phyloP scores from a whole-genome alignment of 2,329 filamentous ascomycete genomes.

The Cercospora citrullina region DNA sequence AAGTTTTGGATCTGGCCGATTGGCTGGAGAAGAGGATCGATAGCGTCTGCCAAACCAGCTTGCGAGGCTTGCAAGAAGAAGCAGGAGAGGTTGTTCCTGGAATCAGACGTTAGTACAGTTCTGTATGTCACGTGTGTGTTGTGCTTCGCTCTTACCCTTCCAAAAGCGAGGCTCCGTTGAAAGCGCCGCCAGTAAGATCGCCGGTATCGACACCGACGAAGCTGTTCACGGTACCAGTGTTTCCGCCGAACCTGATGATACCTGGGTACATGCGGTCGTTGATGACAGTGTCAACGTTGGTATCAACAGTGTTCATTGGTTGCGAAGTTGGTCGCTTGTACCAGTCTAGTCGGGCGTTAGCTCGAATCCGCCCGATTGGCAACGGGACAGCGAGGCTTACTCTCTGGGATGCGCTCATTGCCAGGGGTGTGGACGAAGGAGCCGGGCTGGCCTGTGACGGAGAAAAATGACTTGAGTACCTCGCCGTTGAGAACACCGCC shows the following conservation, averaged over 20 bases:
- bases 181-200: conserved; percentile 40
- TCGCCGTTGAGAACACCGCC: conserved; percentile 28
- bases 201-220: conserved; percentile 39
- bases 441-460: conserved; percentile 28
- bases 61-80: conserved; percentile 36
- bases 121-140: not conserved
- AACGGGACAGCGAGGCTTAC: not conserved
- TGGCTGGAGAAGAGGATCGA: conserved; percentile 18
- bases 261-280: conserved; percentile 29
- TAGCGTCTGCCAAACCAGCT: conserved; percentile 32
- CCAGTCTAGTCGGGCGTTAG: conserved; percentile 37
- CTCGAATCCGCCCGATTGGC: not conserved
- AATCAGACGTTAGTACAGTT: not conserved
- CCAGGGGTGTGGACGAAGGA: conserved; percentile 25
- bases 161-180: conserved; percentile 22
- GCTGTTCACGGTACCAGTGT: conserved; percentile 38
- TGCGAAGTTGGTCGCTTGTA: conserved; percentile 33
- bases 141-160: conserved; percentile 16
- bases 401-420: conserved; percentile 42
- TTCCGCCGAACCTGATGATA: conserved; percentile 38
- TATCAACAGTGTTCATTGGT: conserved; percentile 27
- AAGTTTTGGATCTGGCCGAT: conserved; percentile 12
- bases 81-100: conserved; percentile 40
- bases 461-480: conserved; percentile 31
- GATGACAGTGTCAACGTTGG: conserved; percentile 21